Evolutionary conservation across 306 rosid genomes (phyloP), one percentile per base, ranked within the genome.

Genomic region (Luffa acutangula): DNA sequence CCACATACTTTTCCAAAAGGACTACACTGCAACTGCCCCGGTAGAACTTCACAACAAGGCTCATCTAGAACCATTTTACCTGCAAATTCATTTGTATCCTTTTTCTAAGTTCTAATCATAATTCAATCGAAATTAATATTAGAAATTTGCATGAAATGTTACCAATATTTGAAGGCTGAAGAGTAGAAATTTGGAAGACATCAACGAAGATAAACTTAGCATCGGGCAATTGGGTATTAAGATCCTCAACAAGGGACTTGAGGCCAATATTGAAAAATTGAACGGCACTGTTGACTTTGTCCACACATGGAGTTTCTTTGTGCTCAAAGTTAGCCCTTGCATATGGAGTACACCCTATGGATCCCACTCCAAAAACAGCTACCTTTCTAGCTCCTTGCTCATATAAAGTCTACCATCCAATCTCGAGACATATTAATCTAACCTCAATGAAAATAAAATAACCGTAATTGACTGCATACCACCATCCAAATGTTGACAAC

Each of bases 21-120:
- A n/a, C 41, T 1, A 56, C 85, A 82, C 20, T 69, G 82, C 7
- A 58, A 37, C 5, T 12, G 34, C 7, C 49, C 43, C 5, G 37
- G 5, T 17, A 0, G 11, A 31, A 76, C 70, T 14, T 65, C 42
- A 56, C 84, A 81, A 49, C 81, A 82, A 13, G 84, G 81, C 4
- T 74, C 60, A 31, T 78, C 69, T 21, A 3, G 17, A 2, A 57
- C 45, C 62, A 67, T 63, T 63, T 15, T 5, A 36, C 70, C 70
- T 63, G 70, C 70, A 59, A 53, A 18, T 39, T 39, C 31, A 39
- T 39, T 3, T 39, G 5, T 39, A 39, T 25, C 31, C 31, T 25
- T 25, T 25, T 25, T 25, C 31, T 25, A 25, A 25, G 31, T 25
- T 25, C 0, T 25, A 25, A 25, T 25, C 1, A 25, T 25, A 25